Evolutionary conservation across 2,329 filamentous ascomycete genomes (phyloP), one percentile per base, ranked within the genome.

Genomic region (Juglanconis oblonga): DNA sequence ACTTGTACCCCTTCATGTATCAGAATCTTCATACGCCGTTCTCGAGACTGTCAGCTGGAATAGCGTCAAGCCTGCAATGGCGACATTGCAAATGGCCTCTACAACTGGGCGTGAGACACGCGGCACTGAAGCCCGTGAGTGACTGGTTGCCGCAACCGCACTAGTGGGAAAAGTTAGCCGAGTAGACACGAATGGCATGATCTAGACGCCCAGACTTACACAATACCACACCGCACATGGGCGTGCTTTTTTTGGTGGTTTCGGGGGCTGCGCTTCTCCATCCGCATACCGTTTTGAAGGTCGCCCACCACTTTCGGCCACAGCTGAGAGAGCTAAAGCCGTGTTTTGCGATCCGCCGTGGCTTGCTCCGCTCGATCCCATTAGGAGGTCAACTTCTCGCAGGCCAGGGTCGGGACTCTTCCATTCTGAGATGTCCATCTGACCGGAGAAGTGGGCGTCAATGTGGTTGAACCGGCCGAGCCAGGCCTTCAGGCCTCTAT

Each of bases 391-490:
- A 3, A 56, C 60, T 33, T 64, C 61, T 14, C 57, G 57, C 5
- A 63, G 48, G 4, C 67, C 66, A 6, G 67, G 58, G 35, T 77
- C 76, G 11, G 76, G 64, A 24, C 74, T 68, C 60, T 72, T 71
- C 88, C 88, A 91, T 9, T 87, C 77, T 14, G 71, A 71, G 24
- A 88, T 87, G 6, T 72, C 68, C 66, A 68, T 78, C 63, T 75
- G 75, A 33, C 84, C 85, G 57, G 81, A 81, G 63, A 88, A 87
- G 68, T 92, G 89, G 14, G 83, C 72, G 61, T 92, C 91, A 64
- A 96, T 93, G 68, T 97, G 92, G 66, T 93, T 76, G 66, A 78
- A 83, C 10, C 82, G 74, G 65, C 76, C 75, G 7, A 83, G 82
- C 58, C 66, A 65, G 0, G 85, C 84, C 31, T 82, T 82, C 1